Conservation (phyloP, 805 yeast genomes). For the Saccharomycopsis microspora region DNA sequence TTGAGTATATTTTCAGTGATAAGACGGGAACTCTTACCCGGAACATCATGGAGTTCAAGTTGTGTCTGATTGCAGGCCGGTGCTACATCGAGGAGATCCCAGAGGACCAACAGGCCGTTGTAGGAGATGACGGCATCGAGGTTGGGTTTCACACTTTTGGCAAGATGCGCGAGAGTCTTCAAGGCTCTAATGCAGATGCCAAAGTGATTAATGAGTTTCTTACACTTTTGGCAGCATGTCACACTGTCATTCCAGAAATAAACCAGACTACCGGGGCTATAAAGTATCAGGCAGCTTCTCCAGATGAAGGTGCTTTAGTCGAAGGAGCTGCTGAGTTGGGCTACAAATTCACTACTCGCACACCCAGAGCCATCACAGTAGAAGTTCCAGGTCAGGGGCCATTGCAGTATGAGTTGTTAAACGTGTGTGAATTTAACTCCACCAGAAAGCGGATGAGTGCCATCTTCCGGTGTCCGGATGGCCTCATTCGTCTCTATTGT, state of each 20-base stretch:
- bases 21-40: slow-evolving; percentile 95
- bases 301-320: slow-evolving; percentile 98
- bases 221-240: slow-evolving; percentile 82
- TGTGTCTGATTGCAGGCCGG: slow-evolving; percentile 86
- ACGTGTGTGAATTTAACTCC: slow-evolving; percentile 93
- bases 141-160: slow-evolving; percentile 67
- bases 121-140: slow-evolving; percentile 66
- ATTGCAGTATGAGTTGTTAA: slow-evolving; percentile 63
- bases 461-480: slow-evolving; percentile 88
- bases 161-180: slow-evolving; percentile 39
- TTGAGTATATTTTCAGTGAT: slow-evolving; percentile 91
- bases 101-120: slow-evolving; percentile 69
- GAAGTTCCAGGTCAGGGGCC: slow-evolving; percentile 38
- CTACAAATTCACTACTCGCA: slow-evolving; percentile 72
- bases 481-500: slow-evolving; percentile 74
- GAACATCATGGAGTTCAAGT: slow-evolving; percentile 92
- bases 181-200: slow-evolving; percentile 27
- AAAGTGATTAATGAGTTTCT: slow-evolving; percentile 61
- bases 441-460: slow-evolving; percentile 92
- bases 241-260: slow-evolving; percentile 92
- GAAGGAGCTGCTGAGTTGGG: slow-evolving; percentile 92
- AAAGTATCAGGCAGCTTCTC: slow-evolving; percentile 97
- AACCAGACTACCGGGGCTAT: slow-evolving; percentile 44
- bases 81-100: slow-evolving; percentile 85
- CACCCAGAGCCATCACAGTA: slow-evolving; percentile 71